phyloP scores from a whole-genome alignment of 192 early-diverging fungal genomes.

The Mortierella hygrophila region DNA sequence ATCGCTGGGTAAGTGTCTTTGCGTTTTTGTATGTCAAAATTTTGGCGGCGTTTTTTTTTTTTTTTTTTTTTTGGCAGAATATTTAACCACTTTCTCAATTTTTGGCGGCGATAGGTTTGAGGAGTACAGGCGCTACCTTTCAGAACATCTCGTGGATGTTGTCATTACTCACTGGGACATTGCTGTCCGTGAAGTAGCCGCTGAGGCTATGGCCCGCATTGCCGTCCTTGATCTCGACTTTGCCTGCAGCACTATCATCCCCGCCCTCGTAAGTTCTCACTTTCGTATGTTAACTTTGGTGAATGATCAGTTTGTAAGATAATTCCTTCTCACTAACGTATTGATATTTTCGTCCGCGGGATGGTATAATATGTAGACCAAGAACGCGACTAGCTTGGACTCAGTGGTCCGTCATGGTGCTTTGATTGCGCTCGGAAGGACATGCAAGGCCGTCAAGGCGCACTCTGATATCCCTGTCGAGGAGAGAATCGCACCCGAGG shows the following conservation, averaged over 20 bases:
- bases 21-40: background rate
- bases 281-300: background rate
- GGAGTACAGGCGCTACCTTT: constrained; percentile 81
- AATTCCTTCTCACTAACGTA: background rate
- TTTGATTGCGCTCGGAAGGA: constrained; percentile 37
- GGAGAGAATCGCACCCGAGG: constrained; percentile 16
- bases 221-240: constrained; percentile 69
- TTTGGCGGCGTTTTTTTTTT: background rate
- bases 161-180: constrained; percentile 92
- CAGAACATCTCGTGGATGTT: constrained; percentile 75
- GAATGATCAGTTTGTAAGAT: background rate
- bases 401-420: constrained; percentile 47
- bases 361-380: background rate
- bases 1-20: constrained; percentile 74
- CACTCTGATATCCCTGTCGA: constrained; percentile 22
- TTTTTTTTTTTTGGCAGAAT: background rate
- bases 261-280: constrained; percentile 63
- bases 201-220: constrained; percentile 77
- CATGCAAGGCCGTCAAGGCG: constrained; percentile 37
- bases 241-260: constrained; percentile 66
- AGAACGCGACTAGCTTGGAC: constrained; percentile 41
- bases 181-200: constrained; percentile 80
- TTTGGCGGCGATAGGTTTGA: constrained; percentile 65
- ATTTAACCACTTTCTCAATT: background rate
- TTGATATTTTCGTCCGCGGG: background rate